Base-by-base conservation (phyloP, 2,329 filamentous ascomycete species). In the Colletotrichum sp. region DNA sequence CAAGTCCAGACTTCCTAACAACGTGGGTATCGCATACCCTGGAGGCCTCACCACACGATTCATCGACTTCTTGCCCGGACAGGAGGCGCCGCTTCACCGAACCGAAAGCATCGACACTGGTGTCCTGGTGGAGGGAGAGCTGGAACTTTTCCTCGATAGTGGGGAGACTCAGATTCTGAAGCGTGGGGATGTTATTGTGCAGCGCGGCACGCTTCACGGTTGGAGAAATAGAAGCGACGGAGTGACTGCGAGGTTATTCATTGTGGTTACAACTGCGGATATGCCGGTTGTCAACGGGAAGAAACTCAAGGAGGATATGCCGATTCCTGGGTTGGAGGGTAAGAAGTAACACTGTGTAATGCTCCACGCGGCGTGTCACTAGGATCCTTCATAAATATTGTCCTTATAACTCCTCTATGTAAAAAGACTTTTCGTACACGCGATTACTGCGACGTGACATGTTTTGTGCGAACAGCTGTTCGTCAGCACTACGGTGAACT, bases 71-170 rank as follows among this genome's bases (percentile, higher is more conserved):
- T 87, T 90, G 76, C 82, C 83, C 0, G 88, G 88, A 0, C 77
- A 77, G 16, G 80, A 13, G 86, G 82, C 63, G 78, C 80, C 68
- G 26, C 88, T 90, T 84, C 90, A 92, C 77, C 86, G 90, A 13
- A 91, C 89, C 0, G 85, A 88, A 78, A 89, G 85, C 52, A 81
- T 92, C 4, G 90, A 92, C 78, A 91, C 89, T 77, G 90, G 89
- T 4, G 85, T 91, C 69, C 85, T 92, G 4, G 78, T 92, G 8
- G 89, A 92, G 78, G 90, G 90, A 2, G 84, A 86, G 78, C 80
- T 92, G 32, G 88, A 90, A 76, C 84, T 91, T 81, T 71, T 87
- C 5, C 81, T 92, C 6, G 90, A 90, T 75, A 86, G 87, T n/a
- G 89, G 90, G 1, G 88, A 88, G 71, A 84, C 80, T 63, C 84